Percentiles rank a stretch among this genome's conserved stretches.
These are phyloP conservation scores for Saturnispora quitensis DNA, from an alignment of 805 yeast species.

Conservation along the genomic window DNA sequence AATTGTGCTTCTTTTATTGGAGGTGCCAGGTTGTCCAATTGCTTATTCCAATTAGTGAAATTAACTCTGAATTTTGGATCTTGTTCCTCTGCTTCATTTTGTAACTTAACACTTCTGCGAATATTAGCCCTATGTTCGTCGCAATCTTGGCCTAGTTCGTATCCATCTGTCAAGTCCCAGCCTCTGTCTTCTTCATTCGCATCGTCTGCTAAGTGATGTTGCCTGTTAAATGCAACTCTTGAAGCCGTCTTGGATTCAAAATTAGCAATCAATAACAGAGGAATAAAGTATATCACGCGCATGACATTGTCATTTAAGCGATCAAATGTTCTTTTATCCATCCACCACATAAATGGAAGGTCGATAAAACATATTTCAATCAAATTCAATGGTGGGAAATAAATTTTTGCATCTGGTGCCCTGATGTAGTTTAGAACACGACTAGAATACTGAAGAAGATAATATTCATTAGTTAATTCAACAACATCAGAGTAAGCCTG, in stretches of 20 bases:
- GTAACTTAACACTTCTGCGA: constrained; percentile 36
- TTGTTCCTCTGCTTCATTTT: constrained; percentile 51
- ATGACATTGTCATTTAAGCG: constrained; percentile 46
- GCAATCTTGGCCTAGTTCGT: constrained; percentile 28
- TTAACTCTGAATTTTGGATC: constrained; percentile 63
- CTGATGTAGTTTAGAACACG: constrained; percentile 76
- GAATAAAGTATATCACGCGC: constrained; percentile 61
- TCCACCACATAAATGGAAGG: constrained; percentile 32
- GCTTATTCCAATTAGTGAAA: constrained; percentile 39
- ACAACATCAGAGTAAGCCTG: constrained; percentile 76
- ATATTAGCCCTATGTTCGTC: constrained; percentile 23
- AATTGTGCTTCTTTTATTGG: constrained; percentile 49
- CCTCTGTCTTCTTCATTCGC: constrained; percentile 69
- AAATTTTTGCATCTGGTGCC: constrained; percentile 82
- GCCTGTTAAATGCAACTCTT: constrained; percentile 62
- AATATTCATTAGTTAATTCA: constrained; percentile 77
- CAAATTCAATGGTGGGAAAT: constrained; percentile 77
- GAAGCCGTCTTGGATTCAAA: constrained; percentile 61
- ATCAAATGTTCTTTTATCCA: constrained; percentile 24
- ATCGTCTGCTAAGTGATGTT: constrained; percentile 59
- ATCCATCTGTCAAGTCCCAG: constrained; percentile 82
- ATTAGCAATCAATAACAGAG: constrained; percentile 48
- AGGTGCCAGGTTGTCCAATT: constrained; percentile 44
- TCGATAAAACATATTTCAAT: constrained; percentile 51
- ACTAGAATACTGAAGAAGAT: constrained; percentile 73